phyloP scores from a whole-genome alignment of 768 basidiomycete species.

The Leccinum arenicola region DNA sequence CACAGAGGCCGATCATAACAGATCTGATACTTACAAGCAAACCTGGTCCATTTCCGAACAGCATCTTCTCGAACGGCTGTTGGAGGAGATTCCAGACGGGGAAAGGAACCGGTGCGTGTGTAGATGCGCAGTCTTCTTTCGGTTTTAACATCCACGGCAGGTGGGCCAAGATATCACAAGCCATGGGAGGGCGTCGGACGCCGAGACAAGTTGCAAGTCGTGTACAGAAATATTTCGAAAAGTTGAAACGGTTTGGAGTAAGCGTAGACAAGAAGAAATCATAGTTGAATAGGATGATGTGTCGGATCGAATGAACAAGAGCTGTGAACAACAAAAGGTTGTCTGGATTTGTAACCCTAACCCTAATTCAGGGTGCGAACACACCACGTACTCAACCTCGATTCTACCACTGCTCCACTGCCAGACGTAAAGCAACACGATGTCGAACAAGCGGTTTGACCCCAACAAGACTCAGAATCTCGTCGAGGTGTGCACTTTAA shows the following conservation, averaged over 20 bases:
- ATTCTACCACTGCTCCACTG: neutral
- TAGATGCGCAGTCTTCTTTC: neutral
- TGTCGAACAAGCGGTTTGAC: constrained; percentile 65
- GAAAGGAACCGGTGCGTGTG: constrained; percentile 65
- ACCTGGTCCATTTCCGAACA: constrained; percentile 78
- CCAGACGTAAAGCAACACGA: constrained; percentile 30
- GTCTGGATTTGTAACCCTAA: constrained; percentile 23
- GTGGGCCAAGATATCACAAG: constrained; percentile 78
- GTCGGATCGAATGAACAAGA: neutral
- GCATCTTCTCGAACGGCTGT: constrained; percentile 66
- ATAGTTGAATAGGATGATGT: constrained; percentile 3
- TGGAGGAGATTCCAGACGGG: constrained; percentile 75
- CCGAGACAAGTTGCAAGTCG: constrained; percentile 85
- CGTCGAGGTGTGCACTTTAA: constrained; percentile 59
- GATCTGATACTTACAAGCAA: constrained; percentile 73
- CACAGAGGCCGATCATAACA: constrained; percentile 24
- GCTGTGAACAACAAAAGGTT: neutral
- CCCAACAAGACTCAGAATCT: constrained; percentile 91
- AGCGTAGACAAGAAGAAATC: constrained; percentile 34
- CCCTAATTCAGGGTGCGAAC: constrained; percentile 10
- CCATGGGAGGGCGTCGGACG: constrained; percentile 75
- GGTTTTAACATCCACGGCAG: constrained; percentile 34
- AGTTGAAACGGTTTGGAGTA: constrained; percentile 72
- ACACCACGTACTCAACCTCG: neutral
- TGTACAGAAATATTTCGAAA: constrained; percentile 87